These are phyloP conservation scores for Paramecium biaurelia DNA, from an alignment of 73 alveolate species.

Conservation along the genomic window DNA sequence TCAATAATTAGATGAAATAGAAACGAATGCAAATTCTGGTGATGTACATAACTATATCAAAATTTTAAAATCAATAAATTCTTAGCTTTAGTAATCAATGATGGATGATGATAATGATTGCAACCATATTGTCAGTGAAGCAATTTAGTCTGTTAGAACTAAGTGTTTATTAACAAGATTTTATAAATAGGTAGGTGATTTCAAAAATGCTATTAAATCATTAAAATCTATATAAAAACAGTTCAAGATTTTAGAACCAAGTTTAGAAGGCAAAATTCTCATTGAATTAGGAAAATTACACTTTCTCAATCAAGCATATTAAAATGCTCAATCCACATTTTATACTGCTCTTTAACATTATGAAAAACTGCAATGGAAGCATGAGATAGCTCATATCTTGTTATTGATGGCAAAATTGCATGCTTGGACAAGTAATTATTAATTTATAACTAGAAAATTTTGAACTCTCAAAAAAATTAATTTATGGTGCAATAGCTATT, in stretches of 20 bases:
- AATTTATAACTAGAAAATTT: background rate
- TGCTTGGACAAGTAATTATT: background rate
- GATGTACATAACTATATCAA: background rate
- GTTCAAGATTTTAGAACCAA: slow-evolving; percentile 1
- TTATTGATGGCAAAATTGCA: background rate
- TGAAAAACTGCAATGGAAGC: background rate
- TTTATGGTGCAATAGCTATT: background rate
- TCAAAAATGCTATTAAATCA: background rate
- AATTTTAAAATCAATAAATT: background rate
- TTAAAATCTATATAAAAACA: background rate
- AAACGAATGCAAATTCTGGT: background rate
- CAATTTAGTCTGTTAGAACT: background rate
- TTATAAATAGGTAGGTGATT: background rate
- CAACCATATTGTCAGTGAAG: background rate
- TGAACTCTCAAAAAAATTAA: background rate
- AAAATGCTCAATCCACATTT: background rate
- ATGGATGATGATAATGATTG: background rate
- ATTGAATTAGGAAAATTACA: background rate
- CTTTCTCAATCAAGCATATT: background rate
- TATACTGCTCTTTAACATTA: background rate
- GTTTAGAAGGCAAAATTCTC: background rate
- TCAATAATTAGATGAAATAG: background rate
- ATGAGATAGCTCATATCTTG: background rate
- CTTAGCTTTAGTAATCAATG: background rate
- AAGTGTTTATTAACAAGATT: background rate